Evolutionary conservation across 768 basidiomycete genomes (phyloP).

Genomic region (Podaxis sp.): DNA sequence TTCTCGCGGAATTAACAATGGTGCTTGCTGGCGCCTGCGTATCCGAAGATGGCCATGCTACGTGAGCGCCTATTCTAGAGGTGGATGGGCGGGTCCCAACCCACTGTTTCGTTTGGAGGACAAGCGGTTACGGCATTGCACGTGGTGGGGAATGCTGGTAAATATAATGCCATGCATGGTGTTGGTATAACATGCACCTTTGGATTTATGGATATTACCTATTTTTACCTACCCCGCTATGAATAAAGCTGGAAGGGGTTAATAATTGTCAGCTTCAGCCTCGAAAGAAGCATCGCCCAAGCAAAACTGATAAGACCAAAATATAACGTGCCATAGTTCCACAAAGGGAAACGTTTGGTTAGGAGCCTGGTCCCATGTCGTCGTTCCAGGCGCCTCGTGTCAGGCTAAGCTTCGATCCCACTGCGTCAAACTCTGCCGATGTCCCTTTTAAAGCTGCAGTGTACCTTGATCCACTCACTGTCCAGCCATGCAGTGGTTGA

Average conservation of each 20-base stretch:
- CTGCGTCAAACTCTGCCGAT: no score
- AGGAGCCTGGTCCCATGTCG: not conserved
- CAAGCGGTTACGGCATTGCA: not conserved
- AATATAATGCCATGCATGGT: not conserved
- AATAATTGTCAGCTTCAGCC: not conserved
- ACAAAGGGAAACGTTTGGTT: no score
- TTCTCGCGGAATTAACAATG: no score
- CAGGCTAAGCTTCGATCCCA: no score
- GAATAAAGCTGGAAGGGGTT: not conserved
- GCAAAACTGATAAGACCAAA: not conserved
- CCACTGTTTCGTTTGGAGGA: not conserved
- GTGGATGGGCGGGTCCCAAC: not conserved
- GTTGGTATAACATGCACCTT: no score
- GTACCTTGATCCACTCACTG: no score
- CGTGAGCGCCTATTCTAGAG: not conserved
- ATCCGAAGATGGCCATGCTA: not conserved
- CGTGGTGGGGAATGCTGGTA: not conserved
- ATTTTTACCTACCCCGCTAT: not conserved
- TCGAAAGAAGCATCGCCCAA: not conserved
- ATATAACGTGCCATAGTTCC: not conserved
- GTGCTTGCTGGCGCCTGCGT: not conserved
- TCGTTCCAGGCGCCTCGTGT: no score
- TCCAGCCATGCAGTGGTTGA: no score
- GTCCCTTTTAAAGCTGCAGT: no score
- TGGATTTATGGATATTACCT: not conserved